A percentile compares a stretch with the other conserved stretches of the same genome.
Conservation (phyloP, 2,329 filamentous ascomycete species). For the Paradendryphiella salina region DNA sequence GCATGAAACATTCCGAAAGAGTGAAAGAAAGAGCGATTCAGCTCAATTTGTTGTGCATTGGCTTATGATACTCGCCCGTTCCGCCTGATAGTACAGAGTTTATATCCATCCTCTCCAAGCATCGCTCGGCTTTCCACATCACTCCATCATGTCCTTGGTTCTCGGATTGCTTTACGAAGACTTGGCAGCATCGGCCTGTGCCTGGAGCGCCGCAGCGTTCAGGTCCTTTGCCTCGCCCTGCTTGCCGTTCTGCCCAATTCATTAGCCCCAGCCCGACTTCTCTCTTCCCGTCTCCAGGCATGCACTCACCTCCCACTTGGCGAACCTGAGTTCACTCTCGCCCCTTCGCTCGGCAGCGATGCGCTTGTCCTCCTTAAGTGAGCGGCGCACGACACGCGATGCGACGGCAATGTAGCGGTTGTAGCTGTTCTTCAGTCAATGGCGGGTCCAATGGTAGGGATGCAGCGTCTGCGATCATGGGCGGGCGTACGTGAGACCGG, state of each 20-base stretch:
- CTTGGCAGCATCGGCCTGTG: conserved; percentile 51
- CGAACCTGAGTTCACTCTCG: conserved; percentile 84
- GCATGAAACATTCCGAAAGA: conserved; percentile 1
- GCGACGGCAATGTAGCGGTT: conserved; percentile 99
- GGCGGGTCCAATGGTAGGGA: conserved; percentile 16
- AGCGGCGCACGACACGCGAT: conserved; percentile 91
- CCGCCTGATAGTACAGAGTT: conserved; percentile 45
- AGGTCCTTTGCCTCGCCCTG: conserved; percentile 82
- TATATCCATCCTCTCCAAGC: conserved; percentile 35
- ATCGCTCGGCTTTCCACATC: conserved; percentile 11
- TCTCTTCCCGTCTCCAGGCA: conserved; percentile 1
- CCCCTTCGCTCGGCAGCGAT: conserved; percentile 85
- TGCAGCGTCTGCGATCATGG: neutral
- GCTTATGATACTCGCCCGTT: conserved; percentile 27
- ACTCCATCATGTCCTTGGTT: conserved; percentile 8
- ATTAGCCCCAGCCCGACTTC: conserved; percentile 30
- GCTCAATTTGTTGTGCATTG: conserved; percentile 36
- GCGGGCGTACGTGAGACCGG: conserved; percentile 83
- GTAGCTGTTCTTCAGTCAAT: conserved; percentile 68
- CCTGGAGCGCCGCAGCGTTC: conserved; percentile 56
- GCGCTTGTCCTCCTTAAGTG: conserved; percentile 94
- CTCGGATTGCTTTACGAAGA: conserved; percentile 41
- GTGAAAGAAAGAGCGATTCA: conserved; percentile 1
- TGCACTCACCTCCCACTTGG: conserved; percentile 89
- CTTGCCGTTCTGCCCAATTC: conserved; percentile 78